Conservation (phyloP, 2,329 filamentous ascomycete genomes). For the Zelopaecilomyces penicillatus region DNA sequence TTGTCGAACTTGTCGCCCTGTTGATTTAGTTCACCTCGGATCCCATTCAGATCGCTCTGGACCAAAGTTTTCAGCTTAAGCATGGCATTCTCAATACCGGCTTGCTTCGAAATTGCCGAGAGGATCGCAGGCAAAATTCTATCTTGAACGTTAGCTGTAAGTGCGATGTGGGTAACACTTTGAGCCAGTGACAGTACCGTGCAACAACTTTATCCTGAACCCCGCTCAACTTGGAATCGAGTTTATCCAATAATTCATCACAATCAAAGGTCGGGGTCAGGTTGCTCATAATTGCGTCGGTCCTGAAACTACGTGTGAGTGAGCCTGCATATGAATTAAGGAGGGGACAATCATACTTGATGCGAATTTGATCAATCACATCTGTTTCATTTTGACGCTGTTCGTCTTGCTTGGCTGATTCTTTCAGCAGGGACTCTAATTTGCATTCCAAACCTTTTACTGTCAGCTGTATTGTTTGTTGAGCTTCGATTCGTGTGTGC, state of each 20-base stretch:
- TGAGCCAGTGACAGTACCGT: background rate
- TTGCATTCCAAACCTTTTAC: conserved; percentile 12
- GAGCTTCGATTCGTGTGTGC: conserved; percentile 9
- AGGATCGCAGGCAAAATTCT: conserved; percentile 2
- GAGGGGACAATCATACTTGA: conserved; percentile 11
- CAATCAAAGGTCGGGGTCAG: no score
- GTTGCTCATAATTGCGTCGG: no score
- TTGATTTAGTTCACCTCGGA: conserved; percentile 3
- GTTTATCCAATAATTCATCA: background rate
- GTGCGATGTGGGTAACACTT: no score
- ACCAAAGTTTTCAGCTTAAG: conserved; percentile 1
- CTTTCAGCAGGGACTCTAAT: conserved; percentile 12
- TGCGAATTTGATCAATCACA: conserved; percentile 7
- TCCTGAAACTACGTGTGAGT: no score
- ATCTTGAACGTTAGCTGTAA: background rate
- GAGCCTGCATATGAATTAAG: no score
- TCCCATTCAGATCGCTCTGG: background rate
- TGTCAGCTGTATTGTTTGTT: conserved; percentile 7
- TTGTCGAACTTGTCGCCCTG: background rate
- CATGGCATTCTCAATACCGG: background rate
- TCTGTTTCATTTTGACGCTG: conserved; percentile 4
- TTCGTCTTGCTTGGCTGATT: conserved; percentile 3
- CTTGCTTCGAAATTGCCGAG: background rate
- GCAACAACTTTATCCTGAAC: conserved; percentile 2
- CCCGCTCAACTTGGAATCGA: conserved; percentile 1